Base-by-base conservation (phyloP, 2,329 filamentous ascomycete species). In the Arthrobotrys iridis region DNA sequence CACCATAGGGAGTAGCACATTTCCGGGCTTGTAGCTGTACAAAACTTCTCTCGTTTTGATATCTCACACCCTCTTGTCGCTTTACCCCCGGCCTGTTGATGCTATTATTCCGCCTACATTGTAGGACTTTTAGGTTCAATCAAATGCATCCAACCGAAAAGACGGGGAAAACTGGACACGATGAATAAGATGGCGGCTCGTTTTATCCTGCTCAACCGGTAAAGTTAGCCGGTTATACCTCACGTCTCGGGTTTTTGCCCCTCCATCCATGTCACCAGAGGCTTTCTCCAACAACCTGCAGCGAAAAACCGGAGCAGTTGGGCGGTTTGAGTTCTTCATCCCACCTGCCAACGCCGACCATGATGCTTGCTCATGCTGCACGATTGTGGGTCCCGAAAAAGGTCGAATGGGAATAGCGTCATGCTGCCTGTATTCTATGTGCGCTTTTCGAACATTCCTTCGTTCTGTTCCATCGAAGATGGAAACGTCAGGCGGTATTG, bases 331-430 rank as follows among this genome's bases (percentile, higher is more conserved):
- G 35, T 46, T 45, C 24, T 52, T 46, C 63, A 75, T 75, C 71
- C 71, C 71, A 75, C 63, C 57, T 67, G 63, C 62, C 70, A 74
- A 74, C 62, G 37, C 70, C 70, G 62, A 64, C 63, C 57, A 50
- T 41, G 37, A 57, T 68, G 71, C 71, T 64, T 68, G 71, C 63
- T 64, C 45, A 57, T 73, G 60, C 63, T 63, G 68, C 68, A 73
- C 52, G 52, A 65, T 41, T 57, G 71, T 75, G 71, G 71, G 63
- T 43, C 71, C 22, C 40, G 26, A 52, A 24, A n/a, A 24, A 40
- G 13, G 33, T 71, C 50, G 46, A 65, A 65, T 52, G 46, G 59
- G 67, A 37, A 73, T 73, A 73, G 67, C 67, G 67, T 48, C 59
- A 64, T 73, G 59, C 67, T 71, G 57, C 37, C 41, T 52, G 57